Base-by-base conservation (phyloP, 345 rosid genomes). In the Murraya paniculata region DNA sequence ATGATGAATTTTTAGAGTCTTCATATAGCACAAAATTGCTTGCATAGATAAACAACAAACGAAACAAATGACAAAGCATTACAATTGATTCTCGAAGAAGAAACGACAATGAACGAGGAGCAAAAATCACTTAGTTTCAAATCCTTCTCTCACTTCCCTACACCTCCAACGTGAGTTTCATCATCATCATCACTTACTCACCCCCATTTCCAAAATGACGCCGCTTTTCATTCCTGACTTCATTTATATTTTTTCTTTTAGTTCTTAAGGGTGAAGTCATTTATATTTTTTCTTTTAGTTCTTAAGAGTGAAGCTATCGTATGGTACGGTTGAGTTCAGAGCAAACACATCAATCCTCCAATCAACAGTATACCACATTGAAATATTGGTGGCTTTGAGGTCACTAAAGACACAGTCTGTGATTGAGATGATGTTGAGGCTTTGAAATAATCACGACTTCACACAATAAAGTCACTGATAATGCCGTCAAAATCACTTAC, bases 361-460 rank as follows among this genome's bases (percentile, higher is more conserved):
- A 76, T 95, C 99, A 4, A 91, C 94, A 30, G 90, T 91, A 35
- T 84, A 82, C 30, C 87, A 97, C 69, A 87, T 90, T 30, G 99
- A 97, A 71, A 91, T 95, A 45, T 83, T 95, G 84, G 89, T 94
- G 4, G 89, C 98, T 68, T 90, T 94, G 76, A 80, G 98, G 79
- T 94, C 98, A 3, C 73, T 96, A 45, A 90, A 91, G 80, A 93
- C 94, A 66, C 83, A 76, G 2, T 76, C 92, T 0, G 84, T 86
- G 80, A 79, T 89, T 68, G 97, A 98, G 7, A 84, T 96, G 79
- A 88, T 96, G 98, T n/a, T n/a, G n/a, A n/a, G n/a, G n/a, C n/a
- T n/a, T n/a, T n/a, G n/a, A n/a, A n/a, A n/a, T n/a, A n/a, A 90
- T 96, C 89, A 91, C 97, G 2, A 98, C 97, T 24, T 96, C 98